phyloP scores from a whole-genome alignment of 768 basidiomycete species.

The Trametes punicea region DNA sequence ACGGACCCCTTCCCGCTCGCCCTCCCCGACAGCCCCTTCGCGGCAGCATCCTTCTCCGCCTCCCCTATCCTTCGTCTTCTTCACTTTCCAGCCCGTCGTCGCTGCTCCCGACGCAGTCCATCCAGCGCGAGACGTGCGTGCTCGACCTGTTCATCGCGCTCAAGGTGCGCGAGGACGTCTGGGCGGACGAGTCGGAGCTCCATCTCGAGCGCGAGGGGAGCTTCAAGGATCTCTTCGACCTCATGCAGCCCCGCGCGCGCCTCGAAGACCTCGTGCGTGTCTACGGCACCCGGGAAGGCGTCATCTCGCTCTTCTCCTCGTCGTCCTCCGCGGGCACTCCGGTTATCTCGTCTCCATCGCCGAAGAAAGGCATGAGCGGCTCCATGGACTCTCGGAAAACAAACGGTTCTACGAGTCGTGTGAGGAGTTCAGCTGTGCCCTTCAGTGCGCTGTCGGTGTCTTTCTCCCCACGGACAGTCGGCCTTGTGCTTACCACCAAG shows the following conservation, averaged over 20 bases:
- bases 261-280: conserved; percentile 68
- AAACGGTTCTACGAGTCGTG: background rate
- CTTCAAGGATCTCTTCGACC: conserved; percentile 77
- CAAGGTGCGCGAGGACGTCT: conserved; percentile 77
- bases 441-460: conserved; percentile 38
- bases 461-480: conserved; percentile 40
- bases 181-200: conserved; percentile 68
- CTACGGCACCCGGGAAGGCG: conserved; percentile 40
- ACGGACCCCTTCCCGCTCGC: conserved; percentile 74
- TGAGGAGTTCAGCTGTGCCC: conserved; percentile 23
- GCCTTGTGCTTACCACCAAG: conserved; percentile 33
- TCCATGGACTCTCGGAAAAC: background rate
- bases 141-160: conserved; percentile 80
- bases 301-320: conserved; percentile 21
- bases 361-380: conserved; percentile 14
- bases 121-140: conserved; percentile 71
- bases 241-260: conserved; percentile 68
- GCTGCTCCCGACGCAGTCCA: conserved; percentile 34
- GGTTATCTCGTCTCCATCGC: background rate
- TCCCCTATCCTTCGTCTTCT: conserved; percentile 22
- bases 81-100: conserved; percentile 19
- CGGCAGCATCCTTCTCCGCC: conserved; percentile 24
- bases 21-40: conserved; percentile 25
- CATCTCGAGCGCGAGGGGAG: conserved; percentile 74
- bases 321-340: background rate